A percentile compares a stretch with the other conserved stretches of the same genome.
These are phyloP conservation scores for Berkeleyomyces rouxiae DNA, from an alignment of 2,329 filamentous ascomycete species.

Conservation along the genomic window DNA sequence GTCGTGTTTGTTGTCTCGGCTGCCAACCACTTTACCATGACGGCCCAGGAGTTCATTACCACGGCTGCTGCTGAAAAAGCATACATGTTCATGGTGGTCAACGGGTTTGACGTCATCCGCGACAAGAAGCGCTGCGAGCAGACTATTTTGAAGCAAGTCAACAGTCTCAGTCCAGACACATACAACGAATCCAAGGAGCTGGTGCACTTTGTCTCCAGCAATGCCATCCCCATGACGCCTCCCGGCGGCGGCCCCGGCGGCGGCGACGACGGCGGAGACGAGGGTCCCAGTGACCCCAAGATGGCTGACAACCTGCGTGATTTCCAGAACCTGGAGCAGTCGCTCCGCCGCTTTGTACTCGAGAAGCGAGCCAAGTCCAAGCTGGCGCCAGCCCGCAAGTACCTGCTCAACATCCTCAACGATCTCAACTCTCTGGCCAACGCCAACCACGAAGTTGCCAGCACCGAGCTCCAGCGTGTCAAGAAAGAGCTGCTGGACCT, in stretches of 20 bases:
- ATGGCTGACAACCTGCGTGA: slow-evolving; percentile 76
- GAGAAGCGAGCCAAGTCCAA: slow-evolving; percentile 94
- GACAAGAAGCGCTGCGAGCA: slow-evolving; percentile 85
- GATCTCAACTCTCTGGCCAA: slow-evolving; percentile 70
- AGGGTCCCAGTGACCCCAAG: slow-evolving; percentile 38
- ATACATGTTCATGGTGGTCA: slow-evolving; percentile 98
- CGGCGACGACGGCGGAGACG: slow-evolving; percentile 35
- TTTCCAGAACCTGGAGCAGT: slow-evolving; percentile 78
- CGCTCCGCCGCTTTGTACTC: slow-evolving; percentile 78
- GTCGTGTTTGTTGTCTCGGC: slow-evolving; percentile 97
- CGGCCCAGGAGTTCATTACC: slow-evolving; percentile 94
- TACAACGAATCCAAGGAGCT: slow-evolving; percentile 84
- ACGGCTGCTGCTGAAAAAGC: slow-evolving; percentile 93
- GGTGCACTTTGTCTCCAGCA: slow-evolving; percentile 96
- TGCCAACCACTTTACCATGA: slow-evolving; percentile 93
- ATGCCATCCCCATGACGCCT: slow-evolving; percentile 65
- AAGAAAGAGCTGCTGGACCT: slow-evolving; percentile 64
- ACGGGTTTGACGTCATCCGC: slow-evolving; percentile 85
- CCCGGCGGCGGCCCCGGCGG: slow-evolving; percentile 37
- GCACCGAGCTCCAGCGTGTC: slow-evolving; percentile 70
- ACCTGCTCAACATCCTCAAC: slow-evolving; percentile 80
- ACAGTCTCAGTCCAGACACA: slow-evolving; percentile 74
- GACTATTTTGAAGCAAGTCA: slow-evolving; percentile 81
- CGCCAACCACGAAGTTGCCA: slow-evolving; percentile 76
- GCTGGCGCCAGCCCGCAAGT: slow-evolving; percentile 86